Percentiles rank a stretch among this genome's conserved stretches.
These are phyloP conservation scores for Salvia rosmarinus DNA, from an alignment of 257 asterid species.

Conservation along the genomic window DNA sequence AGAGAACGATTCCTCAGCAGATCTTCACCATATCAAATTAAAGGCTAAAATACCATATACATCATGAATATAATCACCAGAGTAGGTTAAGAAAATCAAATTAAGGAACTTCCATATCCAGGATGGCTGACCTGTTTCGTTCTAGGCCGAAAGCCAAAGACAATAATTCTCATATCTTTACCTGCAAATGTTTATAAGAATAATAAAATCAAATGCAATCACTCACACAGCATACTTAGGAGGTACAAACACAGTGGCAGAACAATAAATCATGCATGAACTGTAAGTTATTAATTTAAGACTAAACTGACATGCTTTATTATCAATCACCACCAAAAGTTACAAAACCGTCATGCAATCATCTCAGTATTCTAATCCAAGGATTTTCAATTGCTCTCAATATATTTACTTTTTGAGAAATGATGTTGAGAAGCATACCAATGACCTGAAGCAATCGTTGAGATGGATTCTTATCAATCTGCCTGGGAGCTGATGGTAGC, in stretches of 20 bases:
- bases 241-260: constrained; percentile 19
- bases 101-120: constrained; percentile 32
- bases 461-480: constrained; percentile 69
- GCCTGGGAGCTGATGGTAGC: constrained; percentile 68
- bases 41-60: constrained; percentile 22
- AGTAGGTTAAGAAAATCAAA: constrained; percentile 21
- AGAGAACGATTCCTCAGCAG: constrained; percentile 11
- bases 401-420: constrained; percentile 17
- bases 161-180: constrained; percentile 93
- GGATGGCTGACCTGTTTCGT: constrained; percentile 79
- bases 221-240: constrained; percentile 16
- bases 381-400: constrained; percentile 6
- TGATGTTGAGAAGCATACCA: constrained; percentile 62
- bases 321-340: constrained; percentile 18
- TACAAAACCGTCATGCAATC: neutral
- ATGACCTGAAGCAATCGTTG: constrained; percentile 86
- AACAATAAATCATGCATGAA: constrained; percentile 4
- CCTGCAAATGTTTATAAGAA: constrained; percentile 55
- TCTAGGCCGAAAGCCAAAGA: constrained; percentile 90
- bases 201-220: constrained; percentile 27
- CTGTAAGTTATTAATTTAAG: constrained; percentile 10
- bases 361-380: constrained; percentile 13
- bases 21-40: constrained; percentile 26
- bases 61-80: constrained; percentile 18
- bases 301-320: constrained; percentile 5